phyloP scores from a whole-genome alignment of 2,329 filamentous ascomycete species.

The Arachnomyces sp. region DNA sequence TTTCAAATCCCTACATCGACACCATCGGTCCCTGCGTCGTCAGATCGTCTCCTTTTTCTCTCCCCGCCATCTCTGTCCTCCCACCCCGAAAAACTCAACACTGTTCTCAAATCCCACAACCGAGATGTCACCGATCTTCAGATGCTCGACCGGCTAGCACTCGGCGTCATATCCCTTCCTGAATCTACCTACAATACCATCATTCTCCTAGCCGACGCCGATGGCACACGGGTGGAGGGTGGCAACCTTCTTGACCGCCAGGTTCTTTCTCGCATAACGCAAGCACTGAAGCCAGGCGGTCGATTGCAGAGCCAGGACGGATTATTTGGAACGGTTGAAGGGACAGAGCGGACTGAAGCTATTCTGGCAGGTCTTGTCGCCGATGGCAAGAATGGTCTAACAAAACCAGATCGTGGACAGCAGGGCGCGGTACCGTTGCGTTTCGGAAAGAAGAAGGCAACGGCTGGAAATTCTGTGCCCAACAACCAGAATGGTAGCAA shows the following conservation, averaged over 20 bases:
- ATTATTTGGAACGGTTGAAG: slow-evolving; percentile 13
- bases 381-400: slow-evolving; percentile 56
- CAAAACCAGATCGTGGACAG: slow-evolving; percentile 60
- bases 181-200: slow-evolving; percentile 72
- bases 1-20: slow-evolving; percentile 33
- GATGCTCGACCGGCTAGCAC: slow-evolving; percentile 90
- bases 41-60: slow-evolving; percentile 66
- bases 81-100: slow-evolving; percentile 68
- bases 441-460: slow-evolving; percentile 57
- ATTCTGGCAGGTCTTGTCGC: slow-evolving; percentile 71
- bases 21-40: slow-evolving; percentile 5
- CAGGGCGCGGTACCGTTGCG: slow-evolving; percentile 55
- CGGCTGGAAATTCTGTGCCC: slow-evolving; percentile 7
- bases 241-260: slow-evolving; percentile 58
- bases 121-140: slow-evolving; percentile 77
- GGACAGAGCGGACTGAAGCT: slow-evolving; percentile 62
- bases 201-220: slow-evolving; percentile 72
- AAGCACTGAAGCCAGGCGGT: slow-evolving; percentile 62
- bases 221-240: slow-evolving; percentile 57
- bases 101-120: slow-evolving; percentile 65
- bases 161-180: slow-evolving; percentile 72
- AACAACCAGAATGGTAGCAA: slow-evolving; percentile 4
- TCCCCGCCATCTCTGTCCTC: slow-evolving; percentile 85
- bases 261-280: slow-evolving; percentile 62
- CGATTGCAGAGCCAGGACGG: slow-evolving; percentile 41